Evolutionary conservation across 257 asterid species (phyloP).

Genomic region (Forsythia viridissima): DNA sequence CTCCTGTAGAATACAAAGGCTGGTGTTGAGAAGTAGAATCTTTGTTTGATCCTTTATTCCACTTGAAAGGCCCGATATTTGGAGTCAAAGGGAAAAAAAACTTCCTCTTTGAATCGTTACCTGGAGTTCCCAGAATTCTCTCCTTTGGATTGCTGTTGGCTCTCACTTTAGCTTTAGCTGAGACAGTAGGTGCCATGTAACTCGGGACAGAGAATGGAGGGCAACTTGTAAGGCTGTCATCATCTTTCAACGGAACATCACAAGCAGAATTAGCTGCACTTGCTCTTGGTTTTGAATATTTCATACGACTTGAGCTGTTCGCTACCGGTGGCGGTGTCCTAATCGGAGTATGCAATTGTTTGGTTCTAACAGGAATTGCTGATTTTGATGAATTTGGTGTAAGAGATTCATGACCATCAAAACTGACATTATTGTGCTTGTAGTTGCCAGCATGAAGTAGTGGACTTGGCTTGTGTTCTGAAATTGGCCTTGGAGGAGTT

Average conservation of each 20-base stretch:
- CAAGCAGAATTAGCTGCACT: constrained; percentile 42
- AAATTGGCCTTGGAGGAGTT: constrained; percentile 64
- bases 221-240: constrained; percentile 87
- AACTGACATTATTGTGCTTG: constrained; percentile 26
- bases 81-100: constrained; percentile 86
- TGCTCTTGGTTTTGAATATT: constrained; percentile 46
- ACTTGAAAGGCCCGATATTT: constrained; percentile 58
- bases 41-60: constrained; percentile 69
- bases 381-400: constrained; percentile 84
- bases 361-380: constrained; percentile 48
- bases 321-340: constrained; percentile 55
- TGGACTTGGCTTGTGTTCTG: constrained; percentile 68
- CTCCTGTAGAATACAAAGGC: constrained; percentile 51
- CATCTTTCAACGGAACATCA: constrained; percentile 60
- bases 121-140: constrained; percentile 65
- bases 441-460: constrained; percentile 31
- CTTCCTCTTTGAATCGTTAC: constrained; percentile 64
- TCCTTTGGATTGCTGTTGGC: constrained; percentile 83
- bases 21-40: constrained; percentile 59
- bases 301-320: constrained; percentile 7
- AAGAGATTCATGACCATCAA: constrained; percentile 49
- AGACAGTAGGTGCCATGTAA: constrained; percentile 85
- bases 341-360: constrained; percentile 63
- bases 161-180: constrained; percentile 84
- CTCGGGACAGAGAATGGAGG: constrained; percentile 86